Base-by-base conservation (phyloP, 768 basidiomycete species). In the Dioszegia hungarica region DNA sequence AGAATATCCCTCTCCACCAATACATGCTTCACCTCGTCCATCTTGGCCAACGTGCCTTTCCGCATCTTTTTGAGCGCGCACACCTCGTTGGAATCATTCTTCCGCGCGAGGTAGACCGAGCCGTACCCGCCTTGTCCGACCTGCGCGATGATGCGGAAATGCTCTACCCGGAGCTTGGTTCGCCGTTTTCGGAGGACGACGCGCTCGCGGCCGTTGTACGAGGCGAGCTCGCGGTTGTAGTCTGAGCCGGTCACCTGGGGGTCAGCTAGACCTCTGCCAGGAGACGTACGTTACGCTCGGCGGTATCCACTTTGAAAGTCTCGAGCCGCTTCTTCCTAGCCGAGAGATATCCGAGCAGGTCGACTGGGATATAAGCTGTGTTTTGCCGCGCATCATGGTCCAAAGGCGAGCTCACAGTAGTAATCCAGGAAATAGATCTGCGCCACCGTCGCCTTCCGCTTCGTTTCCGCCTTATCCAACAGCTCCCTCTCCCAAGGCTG, bases 11-110 rank as follows among this genome's bases (percentile, higher is more conserved):
- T 86, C 77, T 99, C 95, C 29, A 97, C 90, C 20, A 98, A 84
- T 45, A 99, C 91, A 73, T 99, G 95, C n/a, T 91, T 87, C 69
- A 98, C 86, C 83, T 99, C 95, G 64, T 97, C 93, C 95, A 97
- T 97, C 81, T 99, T 99, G 71, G 86, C 87, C 39, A 99, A 69
- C 0, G 92, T 97, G 22, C 86, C 82, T 77, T 99, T 99, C 66
- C 81, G 82, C 95, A 99, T 94, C 79, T 89, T 94, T 82, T 99
- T 98, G 53, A 98, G 78, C 6, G 95, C 95, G 62, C 94, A 97
- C 10, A 99, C 89, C 73, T 98, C 90, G 25, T 91, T 89, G 0
- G 93, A 89, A 67, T 99, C 95, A 64, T 86, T 87, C 75, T 97
- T 95, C 38, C 94, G 80, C 10, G 95, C 95, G 49, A 99, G 81